Evolutionary conservation across 176 grass and related monocot genomes (phyloP).

Genomic region (Oryza meridionalis): DNA sequence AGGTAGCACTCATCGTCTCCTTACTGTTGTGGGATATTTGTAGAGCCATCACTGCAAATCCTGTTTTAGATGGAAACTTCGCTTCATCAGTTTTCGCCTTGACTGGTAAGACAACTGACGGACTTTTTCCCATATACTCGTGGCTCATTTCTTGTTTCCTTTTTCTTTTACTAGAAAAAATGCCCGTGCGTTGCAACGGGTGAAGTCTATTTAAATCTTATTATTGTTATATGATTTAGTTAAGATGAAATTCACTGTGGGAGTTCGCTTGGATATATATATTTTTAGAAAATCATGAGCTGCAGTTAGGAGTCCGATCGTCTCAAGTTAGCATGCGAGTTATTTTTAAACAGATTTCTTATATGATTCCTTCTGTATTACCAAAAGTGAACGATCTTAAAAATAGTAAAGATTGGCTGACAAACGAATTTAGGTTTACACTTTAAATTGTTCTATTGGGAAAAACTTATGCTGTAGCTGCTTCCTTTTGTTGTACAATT

Average conservation of each 20-base stretch:
- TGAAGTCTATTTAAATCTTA: no score
- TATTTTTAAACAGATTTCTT: no score
- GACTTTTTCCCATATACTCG: slow-evolving; percentile 25
- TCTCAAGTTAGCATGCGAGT: no score
- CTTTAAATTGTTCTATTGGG: slow-evolving; percentile 19
- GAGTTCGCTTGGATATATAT: no score
- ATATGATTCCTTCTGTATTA: no score
- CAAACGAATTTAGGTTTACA: slow-evolving; percentile 7
- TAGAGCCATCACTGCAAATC: slow-evolving; percentile 40
- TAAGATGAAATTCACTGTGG: no score
- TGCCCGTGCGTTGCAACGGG: no score
- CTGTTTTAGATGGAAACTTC: slow-evolving; percentile 47
- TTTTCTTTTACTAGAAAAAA: neutral
- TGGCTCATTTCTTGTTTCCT: neutral
- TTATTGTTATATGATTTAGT: no score
- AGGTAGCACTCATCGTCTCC: slow-evolving; percentile 55
- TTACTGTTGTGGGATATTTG: slow-evolving; percentile 59
- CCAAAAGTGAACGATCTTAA: no score
- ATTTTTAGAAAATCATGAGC: no score
- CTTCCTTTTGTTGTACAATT: slow-evolving; percentile 3
- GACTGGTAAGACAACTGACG: slow-evolving; percentile 44
- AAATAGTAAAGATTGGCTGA: neutral
- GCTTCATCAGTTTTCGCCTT: slow-evolving; percentile 38
- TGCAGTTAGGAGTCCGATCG: no score
- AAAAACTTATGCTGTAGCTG: slow-evolving; percentile 11